A percentile compares a stretch with the other conserved stretches of the same genome.
Conservation (phyloP, 2,329 filamentous ascomycete species). For the Penicillium frequentans region DNA sequence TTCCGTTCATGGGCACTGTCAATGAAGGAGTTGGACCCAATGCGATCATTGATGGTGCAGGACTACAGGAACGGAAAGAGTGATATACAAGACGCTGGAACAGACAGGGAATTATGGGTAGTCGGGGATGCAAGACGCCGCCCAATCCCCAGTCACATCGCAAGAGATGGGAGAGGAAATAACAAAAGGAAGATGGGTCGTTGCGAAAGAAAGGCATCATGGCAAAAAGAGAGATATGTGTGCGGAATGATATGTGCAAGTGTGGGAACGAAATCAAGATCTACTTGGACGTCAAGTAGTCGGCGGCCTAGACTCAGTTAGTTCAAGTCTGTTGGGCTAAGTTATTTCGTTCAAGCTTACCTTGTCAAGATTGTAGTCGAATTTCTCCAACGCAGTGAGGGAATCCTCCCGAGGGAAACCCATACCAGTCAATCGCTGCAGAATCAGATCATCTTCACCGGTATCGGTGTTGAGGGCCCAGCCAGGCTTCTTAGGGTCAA, state of each 20-base stretch:
- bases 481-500: conserved; percentile 48
- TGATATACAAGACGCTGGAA: conserved; percentile 18
- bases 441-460: conserved; percentile 84
- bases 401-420: conserved; percentile 76
- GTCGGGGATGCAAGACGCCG: not conserved
- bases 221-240: conserved; percentile 17
- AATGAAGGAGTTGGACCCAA: not conserved
- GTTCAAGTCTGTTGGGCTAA: not conserved
- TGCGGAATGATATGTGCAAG: conserved; percentile 24
- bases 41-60: conserved; percentile 3
- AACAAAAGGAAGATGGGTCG: conserved; percentile 9
- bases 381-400: conserved; percentile 82
- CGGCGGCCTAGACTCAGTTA: conserved; percentile 34
- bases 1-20: not conserved
- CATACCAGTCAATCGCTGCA: conserved; percentile 88
- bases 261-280: conserved; percentile 7
- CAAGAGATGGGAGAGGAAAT: conserved; percentile 5
- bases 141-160: conserved; percentile 3
- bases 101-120: conserved; percentile 3
- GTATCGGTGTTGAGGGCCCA: conserved; percentile 71
- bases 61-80: conserved; percentile 4
- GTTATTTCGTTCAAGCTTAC: conserved; percentile 53
- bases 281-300: conserved; percentile 45
- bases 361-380: conserved; percentile 93
- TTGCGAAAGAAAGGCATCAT: conserved; percentile 19